Conservation (phyloP, 768 basidiomycete genomes). For the Leucogyrophana mollusca region DNA sequence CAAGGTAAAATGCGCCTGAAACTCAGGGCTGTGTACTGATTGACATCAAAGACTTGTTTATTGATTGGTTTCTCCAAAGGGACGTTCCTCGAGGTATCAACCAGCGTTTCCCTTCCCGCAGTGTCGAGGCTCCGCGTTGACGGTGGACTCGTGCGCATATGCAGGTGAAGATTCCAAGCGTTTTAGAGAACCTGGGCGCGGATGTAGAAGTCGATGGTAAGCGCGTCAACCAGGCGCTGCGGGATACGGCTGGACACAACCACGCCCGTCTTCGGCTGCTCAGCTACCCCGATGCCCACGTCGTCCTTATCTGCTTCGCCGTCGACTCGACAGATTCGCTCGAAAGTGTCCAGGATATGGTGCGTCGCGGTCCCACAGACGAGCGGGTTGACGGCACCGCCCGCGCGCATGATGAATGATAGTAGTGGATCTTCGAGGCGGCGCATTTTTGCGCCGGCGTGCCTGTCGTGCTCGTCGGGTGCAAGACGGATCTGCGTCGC, state of each 20-base stretch:
- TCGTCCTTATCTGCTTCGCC: neutral
- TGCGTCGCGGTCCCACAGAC: neutral
- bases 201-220: conserved; percentile 99
- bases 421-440: conserved; percentile 97
- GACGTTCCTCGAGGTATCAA: conserved; percentile 87
- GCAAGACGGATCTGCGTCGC: conserved; percentile 97
- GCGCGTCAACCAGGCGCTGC: conserved; percentile 96
- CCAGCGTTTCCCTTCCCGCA: neutral
- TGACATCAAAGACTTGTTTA: conserved; percentile 69
- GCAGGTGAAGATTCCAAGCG: conserved; percentile 99
- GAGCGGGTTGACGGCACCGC: conserved; percentile 6
- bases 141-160: conserved; percentile 67
- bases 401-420: conserved; percentile 5
- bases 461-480: conserved; percentile 96
- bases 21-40: conserved; percentile 8
- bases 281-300: neutral
- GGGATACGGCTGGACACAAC: conserved; percentile 99
- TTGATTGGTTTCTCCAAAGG: conserved; percentile 97
- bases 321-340: neutral
- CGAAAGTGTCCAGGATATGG: neutral
- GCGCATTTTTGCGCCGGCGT: conserved; percentile 95
- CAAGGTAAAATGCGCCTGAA: conserved; percentile 58
- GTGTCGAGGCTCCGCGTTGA: neutral
- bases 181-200: conserved; percentile 99
- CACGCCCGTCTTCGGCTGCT: conserved; percentile 55